These are phyloP conservation scores for Pyrenophora teres DNA, from an alignment of 2,329 filamentous ascomycete species.

Conservation along the genomic window DNA sequence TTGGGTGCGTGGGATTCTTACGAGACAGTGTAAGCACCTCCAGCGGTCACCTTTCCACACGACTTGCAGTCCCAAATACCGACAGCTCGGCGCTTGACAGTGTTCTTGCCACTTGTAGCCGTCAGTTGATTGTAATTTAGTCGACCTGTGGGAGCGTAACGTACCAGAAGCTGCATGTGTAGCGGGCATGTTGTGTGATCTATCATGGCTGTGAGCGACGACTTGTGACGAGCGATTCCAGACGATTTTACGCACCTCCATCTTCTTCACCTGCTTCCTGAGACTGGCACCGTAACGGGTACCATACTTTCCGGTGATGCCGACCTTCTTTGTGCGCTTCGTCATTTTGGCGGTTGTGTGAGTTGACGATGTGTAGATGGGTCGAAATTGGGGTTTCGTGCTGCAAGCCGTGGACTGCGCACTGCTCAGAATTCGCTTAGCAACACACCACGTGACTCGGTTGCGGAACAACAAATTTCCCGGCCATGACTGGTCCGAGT, in stretches of 20 bases:
- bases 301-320: slow-evolving; percentile 97
- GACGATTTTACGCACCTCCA: slow-evolving; percentile 63
- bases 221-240: slow-evolving; percentile 6
- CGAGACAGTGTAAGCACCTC: slow-evolving; percentile 95
- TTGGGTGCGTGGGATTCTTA: slow-evolving; percentile 58
- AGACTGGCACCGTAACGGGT: slow-evolving; percentile 98
- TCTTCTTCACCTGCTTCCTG: slow-evolving; percentile 99
- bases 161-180: slow-evolving; percentile 81
- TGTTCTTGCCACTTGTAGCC: slow-evolving; percentile 71
- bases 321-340: slow-evolving; percentile 68
- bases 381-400: slow-evolving; percentile 21
- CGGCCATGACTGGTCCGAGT: not conserved
- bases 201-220: slow-evolving; percentile 30
- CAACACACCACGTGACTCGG: slow-evolving; percentile 4
- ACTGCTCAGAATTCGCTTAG: slow-evolving; percentile 11
- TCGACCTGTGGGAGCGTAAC: too few species aligned
- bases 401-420: slow-evolving; percentile 3
- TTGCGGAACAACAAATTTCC: slow-evolving; percentile 17
- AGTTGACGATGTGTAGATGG: slow-evolving; percentile 22
- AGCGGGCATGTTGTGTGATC: slow-evolving; percentile 97
- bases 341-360: slow-evolving; percentile 60
- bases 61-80: slow-evolving; percentile 97
- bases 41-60: slow-evolving; percentile 92
- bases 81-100: slow-evolving; percentile 84
- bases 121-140: too few species aligned